Percentiles rank a stretch among this genome's conserved stretches.
These are phyloP conservation scores for Lactifluus pinguis DNA, from an alignment of 768 basidiomycete species.

Conservation along the genomic window DNA sequence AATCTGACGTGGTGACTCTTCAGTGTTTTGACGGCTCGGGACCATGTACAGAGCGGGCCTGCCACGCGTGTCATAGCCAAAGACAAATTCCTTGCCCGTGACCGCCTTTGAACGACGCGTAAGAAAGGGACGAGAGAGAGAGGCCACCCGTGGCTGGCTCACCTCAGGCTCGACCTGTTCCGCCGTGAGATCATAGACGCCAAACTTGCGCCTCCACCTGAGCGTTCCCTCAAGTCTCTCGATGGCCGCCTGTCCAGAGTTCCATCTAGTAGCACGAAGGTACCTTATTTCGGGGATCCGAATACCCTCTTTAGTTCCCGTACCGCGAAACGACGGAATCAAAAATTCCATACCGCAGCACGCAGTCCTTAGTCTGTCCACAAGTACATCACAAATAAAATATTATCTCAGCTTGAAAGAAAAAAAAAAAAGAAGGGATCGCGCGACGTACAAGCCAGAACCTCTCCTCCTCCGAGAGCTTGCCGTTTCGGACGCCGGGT, in stretches of 20 bases:
- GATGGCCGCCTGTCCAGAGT: slow-evolving; percentile 42
- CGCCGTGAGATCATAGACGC: slow-evolving; percentile 57
- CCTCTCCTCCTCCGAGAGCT: slow-evolving; percentile 55
- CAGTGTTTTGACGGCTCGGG: slow-evolving; percentile 70
- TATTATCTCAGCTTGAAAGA: too few species aligned
- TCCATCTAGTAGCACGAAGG: slow-evolving; percentile 74
- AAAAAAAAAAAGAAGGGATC: not conserved
- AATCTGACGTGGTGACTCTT: slow-evolving; percentile 56
- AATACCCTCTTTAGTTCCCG: too few species aligned
- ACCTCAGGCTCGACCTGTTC: slow-evolving; percentile 70
- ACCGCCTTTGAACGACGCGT: slow-evolving; percentile 37
- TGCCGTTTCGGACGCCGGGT: slow-evolving; percentile 34
- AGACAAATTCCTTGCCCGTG: slow-evolving; percentile 75
- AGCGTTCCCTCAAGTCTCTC: slow-evolving; percentile 62
- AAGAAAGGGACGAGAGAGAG: not conserved
- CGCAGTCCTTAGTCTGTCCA: slow-evolving; percentile 50
- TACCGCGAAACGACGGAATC: not conserved
- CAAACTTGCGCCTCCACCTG: slow-evolving; percentile 74
- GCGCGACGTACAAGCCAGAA: slow-evolving; percentile 57
- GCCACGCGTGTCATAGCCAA: slow-evolving; percentile 61
- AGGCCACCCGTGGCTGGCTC: not conserved
- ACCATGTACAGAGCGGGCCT: slow-evolving; percentile 64
- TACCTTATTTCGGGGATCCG: slow-evolving; percentile 35
- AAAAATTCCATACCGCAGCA: slow-evolving; percentile 41
- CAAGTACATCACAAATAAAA: not conserved